Base-by-base conservation (phyloP, 495 filamentous ascomycete species). In the Pyronema domesticum region DNA sequence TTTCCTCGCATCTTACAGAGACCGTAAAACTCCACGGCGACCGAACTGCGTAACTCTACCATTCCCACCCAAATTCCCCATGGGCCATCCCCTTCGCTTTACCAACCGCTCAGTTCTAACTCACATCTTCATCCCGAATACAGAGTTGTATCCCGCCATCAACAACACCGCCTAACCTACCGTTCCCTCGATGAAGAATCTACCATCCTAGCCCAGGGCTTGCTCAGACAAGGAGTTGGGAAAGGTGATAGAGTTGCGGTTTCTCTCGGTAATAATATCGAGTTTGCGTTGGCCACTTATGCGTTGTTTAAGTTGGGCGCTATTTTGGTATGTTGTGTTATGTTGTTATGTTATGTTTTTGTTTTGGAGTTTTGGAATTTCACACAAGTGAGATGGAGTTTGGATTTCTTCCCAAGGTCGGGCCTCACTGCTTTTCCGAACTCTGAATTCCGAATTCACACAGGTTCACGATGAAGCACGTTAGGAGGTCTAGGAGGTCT, bases 221-320 rank as follows among this genome's bases (percentile, higher is more conserved):
- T 95, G 11, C 67, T 76, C 35, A 80, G 79, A 0, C 70, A 81
- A 1, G 88, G 88, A 1, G 86, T 95, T 1, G 73, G 71, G 57
- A 94, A 86, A 61, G 89, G 88, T 1, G 85, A 93, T 59, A 74
- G 88, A 18, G 85, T 95, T 9, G 87, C 82, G 7, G 83, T 95
- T 11, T 85, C 80, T 60, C 67, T 95, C 15, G 89, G 91, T 1
- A 98, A 95, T 61, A 80, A 77, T 33, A 71, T 83, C 64, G 88
- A 94, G 69, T 87, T 80, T 63, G 85, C 83, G 3, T 77, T 81
- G 66, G 68, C 78, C 13, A 93, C 83, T 18, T 95, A 98, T 69
- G 87, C 87, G 5, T 58, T 94, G 17, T 94, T 91, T 68, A 95
- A 98, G 67, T 74, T 95, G 2, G 91, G 91, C 13, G 91, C 86